Evolutionary conservation across 768 basidiomycete genomes (phyloP), one percentile per base, ranked within the genome.

Genomic region (Mycena venus): DNA sequence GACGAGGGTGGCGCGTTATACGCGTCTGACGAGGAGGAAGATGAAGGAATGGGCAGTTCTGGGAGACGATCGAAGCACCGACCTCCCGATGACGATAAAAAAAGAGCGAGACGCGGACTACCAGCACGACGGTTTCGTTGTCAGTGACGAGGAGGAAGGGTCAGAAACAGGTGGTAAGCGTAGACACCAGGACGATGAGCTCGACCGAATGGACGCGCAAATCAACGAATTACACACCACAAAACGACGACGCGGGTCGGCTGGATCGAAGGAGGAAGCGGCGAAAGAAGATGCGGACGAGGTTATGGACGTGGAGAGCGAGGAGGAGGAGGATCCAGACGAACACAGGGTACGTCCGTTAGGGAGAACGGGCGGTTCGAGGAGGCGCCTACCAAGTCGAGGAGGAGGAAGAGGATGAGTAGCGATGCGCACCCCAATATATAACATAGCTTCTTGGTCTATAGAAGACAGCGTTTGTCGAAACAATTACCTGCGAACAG

Each of bases 51-150:
- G 14, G 75, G 81, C 58, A 75, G 80, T 29, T 85, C 86, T 36
- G 81, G 84, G 11, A 85, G 85, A 59, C 88, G 86, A 68, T 77
- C 80, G 66, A 90, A 91, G 82, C 85, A 88, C 75, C 90, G 90
- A 80, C 78, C 78, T 63, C 79, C 80, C 74, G 82, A 81, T 17
- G 83, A 85, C n/a, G 86, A 87, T 15, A 88, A 88, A 67, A 89
- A 88, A 65, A 90, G 51, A 86, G n/a, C n/a, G 87, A 6, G 91
- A 90, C 25, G 93, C 86, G 60, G 87, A 95, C 51, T 96, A 96
- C 77, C 93, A 95, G 80, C 91, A 93, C 70, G 95, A 96, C 80
- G 95, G 95, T 78, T 96, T 96, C 78, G 86, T 96, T 32, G 95
- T 96, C 14, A 87, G 91, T 21, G 94, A 95, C 49, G 93, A 94